These are phyloP conservation scores for Cudoniella acicularis DNA, from an alignment of 495 filamentous ascomycete genomes.

Conservation along the genomic window DNA sequence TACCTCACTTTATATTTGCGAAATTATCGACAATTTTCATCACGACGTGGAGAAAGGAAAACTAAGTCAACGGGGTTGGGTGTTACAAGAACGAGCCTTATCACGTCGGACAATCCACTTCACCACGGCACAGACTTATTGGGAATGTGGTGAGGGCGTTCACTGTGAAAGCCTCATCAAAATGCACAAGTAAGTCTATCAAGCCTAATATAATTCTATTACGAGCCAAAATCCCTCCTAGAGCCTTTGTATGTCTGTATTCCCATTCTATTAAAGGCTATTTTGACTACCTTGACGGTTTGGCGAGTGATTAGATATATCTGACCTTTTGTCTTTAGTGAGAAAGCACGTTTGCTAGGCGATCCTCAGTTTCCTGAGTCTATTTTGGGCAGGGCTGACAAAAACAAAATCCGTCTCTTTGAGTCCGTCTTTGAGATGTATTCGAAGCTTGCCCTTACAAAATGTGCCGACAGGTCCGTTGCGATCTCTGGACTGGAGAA, in stretches of 20 bases:
- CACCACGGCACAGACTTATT: neutral
- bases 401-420: slow-evolving; percentile 1
- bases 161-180: slow-evolving; percentile 22
- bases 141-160: slow-evolving; percentile 28
- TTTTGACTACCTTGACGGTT: slow-evolving; percentile 8
- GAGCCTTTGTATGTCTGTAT: neutral
- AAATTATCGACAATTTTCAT: slow-evolving; percentile 30
- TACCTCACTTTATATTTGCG: slow-evolving; percentile 12
- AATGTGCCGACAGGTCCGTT: neutral
- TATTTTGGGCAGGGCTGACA: neutral
- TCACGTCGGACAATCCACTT: neutral
- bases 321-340: neutral
- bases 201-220: neutral
- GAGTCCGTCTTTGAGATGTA: neutral
- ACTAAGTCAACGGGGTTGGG: slow-evolving; percentile 26
- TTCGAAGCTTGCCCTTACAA: slow-evolving; percentile 1
- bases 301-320: neutral
- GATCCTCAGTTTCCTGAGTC: slow-evolving; percentile 34
- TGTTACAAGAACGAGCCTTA: neutral
- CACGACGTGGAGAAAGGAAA: slow-evolving; percentile 28
- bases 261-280: slow-evolving; percentile 11
- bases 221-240: slow-evolving; percentile 2
- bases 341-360: slow-evolving; percentile 28
- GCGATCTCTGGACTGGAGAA: slow-evolving; percentile 3
- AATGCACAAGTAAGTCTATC: slow-evolving; percentile 1